Evolutionary conservation across 208 protist genomes (phyloP), one percentile per base, ranked within the genome.

Genomic region (Acanthamoeba castellanii): DNA sequence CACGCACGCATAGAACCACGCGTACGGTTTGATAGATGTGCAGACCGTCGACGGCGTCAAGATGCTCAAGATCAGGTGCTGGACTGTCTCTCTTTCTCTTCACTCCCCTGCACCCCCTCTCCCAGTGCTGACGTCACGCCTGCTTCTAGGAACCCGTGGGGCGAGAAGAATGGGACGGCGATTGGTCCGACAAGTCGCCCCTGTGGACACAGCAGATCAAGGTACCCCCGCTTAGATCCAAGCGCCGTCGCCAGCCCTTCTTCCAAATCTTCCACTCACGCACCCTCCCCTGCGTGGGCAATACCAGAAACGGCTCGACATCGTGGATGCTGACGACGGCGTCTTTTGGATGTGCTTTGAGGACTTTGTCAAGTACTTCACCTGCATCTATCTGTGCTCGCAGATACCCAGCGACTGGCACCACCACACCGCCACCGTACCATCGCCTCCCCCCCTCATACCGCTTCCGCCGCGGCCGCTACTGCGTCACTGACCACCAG

Each of bases 141-240:
- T 47, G 45, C 45, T 5, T 76, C 68, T 76, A 88, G 93, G 52
- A 95, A 95, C 32, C 93, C 93, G 22, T 95, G 93, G 93, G 93
- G 93, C 25, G 27, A 72, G 30, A 81, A 81, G 93, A 95, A n/a
- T 95, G 93, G 93, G 64, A 88, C n/a, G 93, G 93, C 45, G 93
- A 95, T 45, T 95, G 93, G 93, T 95, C 93, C 45, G 93, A 95
- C 47, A 47, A 78, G 30, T 95, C 93, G 32, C 37, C 74, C 1
- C 81, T 95, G 16, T 95, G 93, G 93, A 95, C 74, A 0, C 18
- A 34, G n/a, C 25, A 59, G 45, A 76, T 95, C 47, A 95, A 95
- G 93, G 91, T 85, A 45, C 72, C 45, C 14, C n/a, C 4, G 14
- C 68, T 6, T 27, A 5, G 27, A 45, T 20, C 20, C 8, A 7